Evolutionary conservation across 108 stramenopile species (phyloP).

Genomic region (Aurantiochytrium sp.): DNA sequence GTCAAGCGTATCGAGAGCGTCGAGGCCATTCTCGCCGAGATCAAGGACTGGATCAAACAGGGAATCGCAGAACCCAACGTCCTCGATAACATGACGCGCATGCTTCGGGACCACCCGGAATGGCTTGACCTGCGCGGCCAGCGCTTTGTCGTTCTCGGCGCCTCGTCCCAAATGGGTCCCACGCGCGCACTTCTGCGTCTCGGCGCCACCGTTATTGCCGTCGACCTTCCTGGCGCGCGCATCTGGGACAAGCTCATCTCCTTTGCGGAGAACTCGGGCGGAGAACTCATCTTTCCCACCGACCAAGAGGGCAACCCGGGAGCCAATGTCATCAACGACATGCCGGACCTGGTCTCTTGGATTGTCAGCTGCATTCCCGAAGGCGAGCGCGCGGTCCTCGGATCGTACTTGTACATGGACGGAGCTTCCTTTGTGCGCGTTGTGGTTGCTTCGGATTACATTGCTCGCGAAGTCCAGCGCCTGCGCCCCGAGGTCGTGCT

Average conservation of each 20-base stretch:
- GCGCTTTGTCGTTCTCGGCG: conserved; percentile 13
- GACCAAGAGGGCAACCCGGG: not conserved
- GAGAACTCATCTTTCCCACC: not conserved
- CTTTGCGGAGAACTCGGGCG: not conserved
- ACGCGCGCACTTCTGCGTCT: not conserved
- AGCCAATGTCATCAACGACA: not conserved
- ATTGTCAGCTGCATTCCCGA: not conserved
- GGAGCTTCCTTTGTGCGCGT: not conserved
- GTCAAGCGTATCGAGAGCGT: not conserved
- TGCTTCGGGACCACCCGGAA: not conserved
- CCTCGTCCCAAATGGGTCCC: conserved; percentile 4
- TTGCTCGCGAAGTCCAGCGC: not conserved
- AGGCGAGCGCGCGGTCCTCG: not conserved
- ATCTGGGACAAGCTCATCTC: not conserved
- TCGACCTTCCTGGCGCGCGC: not conserved
- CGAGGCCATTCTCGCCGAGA: not conserved
- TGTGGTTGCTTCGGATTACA: not conserved
- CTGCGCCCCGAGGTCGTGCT: not conserved
- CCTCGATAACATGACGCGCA: not conserved
- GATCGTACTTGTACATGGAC: not conserved
- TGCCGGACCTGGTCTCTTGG: not conserved
- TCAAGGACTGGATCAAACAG: not conserved
- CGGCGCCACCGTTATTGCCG: conserved; percentile 16
- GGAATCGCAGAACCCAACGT: not conserved
- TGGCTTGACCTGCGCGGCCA: not conserved